These are phyloP conservation scores for Lotmaria passim DNA, from an alignment of 208 protist genomes.

Conservation along the genomic window DNA sequence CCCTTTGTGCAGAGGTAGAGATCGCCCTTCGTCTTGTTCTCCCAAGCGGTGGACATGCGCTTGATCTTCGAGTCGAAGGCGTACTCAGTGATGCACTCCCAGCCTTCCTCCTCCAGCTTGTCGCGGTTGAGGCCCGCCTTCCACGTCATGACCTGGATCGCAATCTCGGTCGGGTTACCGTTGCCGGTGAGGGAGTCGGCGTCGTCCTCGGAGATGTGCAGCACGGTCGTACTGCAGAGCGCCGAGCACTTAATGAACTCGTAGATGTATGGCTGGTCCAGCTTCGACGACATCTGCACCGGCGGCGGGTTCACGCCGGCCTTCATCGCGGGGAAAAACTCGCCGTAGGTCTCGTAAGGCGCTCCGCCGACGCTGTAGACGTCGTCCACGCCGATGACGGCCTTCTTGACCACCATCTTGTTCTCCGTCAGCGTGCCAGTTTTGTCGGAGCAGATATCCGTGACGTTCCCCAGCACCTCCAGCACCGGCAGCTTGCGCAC, in stretches of 20 bases:
- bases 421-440: conserved; percentile 95
- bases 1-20: conserved; percentile 90
- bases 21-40: conserved; percentile 54
- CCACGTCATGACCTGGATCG: conserved; percentile 91
- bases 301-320: conserved; percentile 39
- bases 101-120: conserved; percentile 68
- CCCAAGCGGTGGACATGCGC: conserved; percentile 86
- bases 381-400: conserved; percentile 63
- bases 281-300: conserved; percentile 48
- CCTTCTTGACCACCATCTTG: conserved; percentile 92
- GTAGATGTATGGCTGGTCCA: conserved; percentile 55
- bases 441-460: conserved; percentile 94
- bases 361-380: conserved; percentile 73
- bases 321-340: conserved; percentile 56
- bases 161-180: conserved; percentile 89
- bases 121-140: conserved; percentile 78
- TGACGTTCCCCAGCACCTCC: conserved; percentile 91
- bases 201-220: conserved; percentile 68
- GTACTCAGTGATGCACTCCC: conserved; percentile 84
- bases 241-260: conserved; percentile 82
- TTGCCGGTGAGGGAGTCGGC: conserved; percentile 67
- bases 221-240: conserved; percentile 76
- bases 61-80: conserved; percentile 90
- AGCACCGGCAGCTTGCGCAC: conserved; percentile 84
- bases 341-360: conserved; percentile 71